Conservation (phyloP, 2,329 filamentous ascomycete genomes). For the Aspergillus fijiensis region DNA sequence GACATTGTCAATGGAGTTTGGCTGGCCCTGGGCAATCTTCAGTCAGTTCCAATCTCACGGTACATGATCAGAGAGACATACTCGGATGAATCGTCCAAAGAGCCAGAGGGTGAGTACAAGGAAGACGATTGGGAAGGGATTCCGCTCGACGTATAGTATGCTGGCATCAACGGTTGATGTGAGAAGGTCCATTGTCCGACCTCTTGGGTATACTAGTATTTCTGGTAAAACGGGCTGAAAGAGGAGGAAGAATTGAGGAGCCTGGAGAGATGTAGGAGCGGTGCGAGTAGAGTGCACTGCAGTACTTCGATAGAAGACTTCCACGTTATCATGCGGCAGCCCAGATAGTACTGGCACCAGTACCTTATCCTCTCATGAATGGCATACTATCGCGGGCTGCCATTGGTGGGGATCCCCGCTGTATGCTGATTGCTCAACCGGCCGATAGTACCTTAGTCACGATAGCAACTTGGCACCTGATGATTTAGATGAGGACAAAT, state of each 20-base stretch:
- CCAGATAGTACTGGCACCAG: too few relatives aligned
- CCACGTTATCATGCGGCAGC: constrained; percentile 1
- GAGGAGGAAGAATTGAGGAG: background rate
- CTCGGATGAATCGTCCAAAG: background rate
- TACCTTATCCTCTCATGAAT: background rate
- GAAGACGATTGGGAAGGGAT: background rate
- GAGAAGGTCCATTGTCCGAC: background rate
- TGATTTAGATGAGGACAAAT: background rate
- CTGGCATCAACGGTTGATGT: background rate
- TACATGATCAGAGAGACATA: background rate
- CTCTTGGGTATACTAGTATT: background rate
- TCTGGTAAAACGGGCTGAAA: background rate
- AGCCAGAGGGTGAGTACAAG: background rate
- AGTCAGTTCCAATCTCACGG: background rate
- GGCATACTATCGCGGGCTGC: constrained; percentile 10
- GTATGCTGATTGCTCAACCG: constrained; percentile 15
- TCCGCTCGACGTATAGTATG: constrained; percentile 4
- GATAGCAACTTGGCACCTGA: background rate
- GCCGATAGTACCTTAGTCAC: constrained; percentile 7
- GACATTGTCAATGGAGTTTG: background rate
- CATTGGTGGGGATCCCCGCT: constrained; percentile 18
- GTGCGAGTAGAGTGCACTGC: background rate
- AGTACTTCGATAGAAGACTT: constrained; percentile 3
- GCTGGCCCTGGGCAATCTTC: background rate
- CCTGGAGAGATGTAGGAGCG: background rate